A percentile compares a stretch with the other conserved stretches of the same genome.
These are phyloP conservation scores for Phytophthora constricta DNA, from an alignment of 352 stramenopile genomes.

Conservation along the genomic window DNA sequence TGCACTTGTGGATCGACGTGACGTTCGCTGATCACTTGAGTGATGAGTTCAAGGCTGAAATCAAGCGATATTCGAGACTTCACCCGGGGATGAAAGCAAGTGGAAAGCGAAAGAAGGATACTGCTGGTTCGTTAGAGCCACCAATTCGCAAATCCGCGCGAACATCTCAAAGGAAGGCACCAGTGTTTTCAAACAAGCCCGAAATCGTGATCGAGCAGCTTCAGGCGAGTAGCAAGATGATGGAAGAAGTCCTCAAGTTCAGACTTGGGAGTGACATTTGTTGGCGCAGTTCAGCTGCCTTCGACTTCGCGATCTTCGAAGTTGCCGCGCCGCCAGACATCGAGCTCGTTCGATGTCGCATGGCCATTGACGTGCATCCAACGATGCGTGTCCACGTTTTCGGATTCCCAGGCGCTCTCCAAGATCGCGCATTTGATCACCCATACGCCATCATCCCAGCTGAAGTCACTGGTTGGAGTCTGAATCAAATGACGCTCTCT, in stretches of 20 bases:
- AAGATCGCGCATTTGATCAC: background rate
- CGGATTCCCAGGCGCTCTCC: background rate
- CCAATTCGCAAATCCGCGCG: background rate
- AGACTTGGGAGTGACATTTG: no score
- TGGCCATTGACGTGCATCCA: background rate
- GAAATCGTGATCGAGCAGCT: no score
- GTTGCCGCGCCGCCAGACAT: background rate
- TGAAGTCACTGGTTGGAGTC: no score
- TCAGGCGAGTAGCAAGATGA: no score
- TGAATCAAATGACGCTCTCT: no score
- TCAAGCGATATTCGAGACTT: background rate
- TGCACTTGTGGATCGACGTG: background rate
- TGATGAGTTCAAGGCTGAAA: background rate
- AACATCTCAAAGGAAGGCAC: background rate
- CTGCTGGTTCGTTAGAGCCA: background rate
- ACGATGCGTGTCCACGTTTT: background rate
- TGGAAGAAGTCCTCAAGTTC: no score
- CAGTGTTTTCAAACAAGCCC: background rate
- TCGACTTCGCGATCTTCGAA: no score
- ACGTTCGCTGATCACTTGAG: background rate
- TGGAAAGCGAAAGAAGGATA: background rate
- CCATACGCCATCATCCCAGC: background rate
- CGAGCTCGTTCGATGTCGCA: background rate
- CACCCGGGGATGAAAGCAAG: background rate
- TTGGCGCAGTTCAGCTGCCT: no score